phyloP scores from a whole-genome alignment of 2,329 filamentous ascomycete species.

The Purpureocillium takamizusanense region DNA sequence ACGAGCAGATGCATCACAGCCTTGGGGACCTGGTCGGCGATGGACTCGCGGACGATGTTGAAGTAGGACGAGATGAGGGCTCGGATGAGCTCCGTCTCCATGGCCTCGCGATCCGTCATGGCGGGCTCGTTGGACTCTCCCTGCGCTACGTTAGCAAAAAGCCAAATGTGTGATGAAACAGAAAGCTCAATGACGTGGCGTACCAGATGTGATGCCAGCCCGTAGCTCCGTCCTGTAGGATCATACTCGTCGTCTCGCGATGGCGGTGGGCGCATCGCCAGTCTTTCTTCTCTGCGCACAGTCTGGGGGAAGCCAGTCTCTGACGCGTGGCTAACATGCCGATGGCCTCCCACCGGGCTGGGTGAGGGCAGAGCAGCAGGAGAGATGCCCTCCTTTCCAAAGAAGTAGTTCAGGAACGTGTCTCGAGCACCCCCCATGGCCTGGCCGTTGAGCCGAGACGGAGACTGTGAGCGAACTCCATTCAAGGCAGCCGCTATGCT shows the following conservation, averaged over 20 bases:
- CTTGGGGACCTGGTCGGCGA: conserved; percentile 96
- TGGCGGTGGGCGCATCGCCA: conserved; percentile 40
- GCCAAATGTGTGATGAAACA: not conserved
- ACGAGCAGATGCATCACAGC: conserved; percentile 98
- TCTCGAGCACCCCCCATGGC: conserved; percentile 61
- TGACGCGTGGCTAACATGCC: conserved; percentile 69
- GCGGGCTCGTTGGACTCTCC: conserved; percentile 65
- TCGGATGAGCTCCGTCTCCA: conserved; percentile 96
- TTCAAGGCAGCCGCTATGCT: conserved; percentile 60
- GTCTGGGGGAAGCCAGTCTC: conserved; percentile 81
- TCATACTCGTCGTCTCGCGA: conserved; percentile 34
- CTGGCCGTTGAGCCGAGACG: conserved; percentile 49
- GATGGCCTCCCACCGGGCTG: conserved; percentile 19
- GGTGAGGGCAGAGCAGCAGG: conserved; percentile 29
- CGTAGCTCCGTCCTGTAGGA: conserved; percentile 27
- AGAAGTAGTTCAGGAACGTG: conserved; percentile 97
- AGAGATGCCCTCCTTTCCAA: conserved; percentile 76
- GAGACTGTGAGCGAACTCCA: conserved; percentile 33
- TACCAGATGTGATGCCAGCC: conserved; percentile 48
- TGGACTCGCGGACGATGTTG: conserved; percentile 97
- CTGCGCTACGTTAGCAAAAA: conserved; percentile 24
- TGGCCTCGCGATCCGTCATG: conserved; percentile 87
- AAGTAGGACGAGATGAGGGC: conserved; percentile 97
- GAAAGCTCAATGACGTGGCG: conserved; percentile 21
- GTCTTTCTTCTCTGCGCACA: conserved; percentile 61